Evolutionary conservation across 176 grass and related monocot species (phyloP).

Genomic region (Zoysia pacifica): DNA sequence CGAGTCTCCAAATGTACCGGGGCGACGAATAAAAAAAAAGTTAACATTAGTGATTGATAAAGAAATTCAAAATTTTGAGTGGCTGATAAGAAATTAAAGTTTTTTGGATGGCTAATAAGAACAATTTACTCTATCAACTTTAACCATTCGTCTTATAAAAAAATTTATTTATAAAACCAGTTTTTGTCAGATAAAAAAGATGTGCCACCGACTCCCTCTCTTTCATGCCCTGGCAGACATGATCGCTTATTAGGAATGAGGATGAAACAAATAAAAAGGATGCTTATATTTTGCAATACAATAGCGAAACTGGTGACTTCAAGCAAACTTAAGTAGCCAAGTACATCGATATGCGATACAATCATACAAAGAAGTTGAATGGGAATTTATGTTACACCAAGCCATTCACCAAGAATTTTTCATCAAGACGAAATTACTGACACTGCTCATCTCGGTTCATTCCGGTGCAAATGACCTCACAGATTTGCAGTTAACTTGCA

Average conservation of each 20-base stretch:
- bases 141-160: too few relatives aligned
- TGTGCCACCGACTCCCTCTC: background rate
- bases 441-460: background rate
- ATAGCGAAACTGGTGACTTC: background rate
- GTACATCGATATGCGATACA: background rate
- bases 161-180: too few relatives aligned
- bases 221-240: too few relatives aligned
- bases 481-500: background rate
- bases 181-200: background rate
- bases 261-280: background rate
- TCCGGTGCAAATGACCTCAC: background rate
- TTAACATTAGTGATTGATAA: too few relatives aligned
- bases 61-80: too few relatives aligned
- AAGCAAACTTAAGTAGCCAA: too few relatives aligned
- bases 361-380: background rate
- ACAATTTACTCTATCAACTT: too few relatives aligned
- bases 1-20: too few relatives aligned
- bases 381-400: constrained; percentile 2
- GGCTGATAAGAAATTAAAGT: too few relatives aligned
- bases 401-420: background rate
- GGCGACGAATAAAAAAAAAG: too few relatives aligned
- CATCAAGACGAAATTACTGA: background rate
- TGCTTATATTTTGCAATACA: background rate
- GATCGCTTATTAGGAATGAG: background rate
- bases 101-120: too few relatives aligned